Evolutionary conservation across 2,329 filamentous ascomycete species (phyloP).

Genomic region (Ophiostoma himal-ulmi): DNA sequence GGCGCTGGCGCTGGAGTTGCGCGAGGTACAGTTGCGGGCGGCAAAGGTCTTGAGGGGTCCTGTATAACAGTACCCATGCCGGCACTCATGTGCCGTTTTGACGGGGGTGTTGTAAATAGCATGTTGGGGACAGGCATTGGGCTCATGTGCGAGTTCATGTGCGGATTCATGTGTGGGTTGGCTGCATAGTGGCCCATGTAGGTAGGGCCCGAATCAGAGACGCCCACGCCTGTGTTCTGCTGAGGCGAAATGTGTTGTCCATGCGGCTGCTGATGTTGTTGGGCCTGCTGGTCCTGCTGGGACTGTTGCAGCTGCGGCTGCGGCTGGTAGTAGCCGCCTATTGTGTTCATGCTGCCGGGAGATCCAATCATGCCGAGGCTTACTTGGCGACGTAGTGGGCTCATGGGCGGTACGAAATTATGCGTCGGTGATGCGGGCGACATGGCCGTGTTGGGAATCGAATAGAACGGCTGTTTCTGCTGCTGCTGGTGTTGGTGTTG

Average conservation of each 20-base stretch:
- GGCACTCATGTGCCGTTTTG: background rate
- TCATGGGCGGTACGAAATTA: constrained; percentile 1
- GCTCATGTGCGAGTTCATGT: background rate
- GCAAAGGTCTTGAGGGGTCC: background rate
- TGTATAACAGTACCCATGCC: background rate
- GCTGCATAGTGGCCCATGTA: background rate
- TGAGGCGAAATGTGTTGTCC: background rate
- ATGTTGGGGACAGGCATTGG: background rate
- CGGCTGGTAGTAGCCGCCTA: background rate
- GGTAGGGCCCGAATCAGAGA: background rate
- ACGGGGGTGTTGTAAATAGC: background rate
- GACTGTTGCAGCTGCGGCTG: background rate
- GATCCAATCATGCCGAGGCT: background rate
- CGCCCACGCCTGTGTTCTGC: background rate
- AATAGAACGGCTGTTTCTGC: background rate
- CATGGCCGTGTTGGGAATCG: background rate
- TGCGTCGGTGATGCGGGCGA: background rate
- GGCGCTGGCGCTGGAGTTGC: background rate
- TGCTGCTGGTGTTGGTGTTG: background rate
- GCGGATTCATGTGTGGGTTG: background rate
- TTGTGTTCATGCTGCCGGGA: background rate
- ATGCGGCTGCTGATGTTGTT: background rate
- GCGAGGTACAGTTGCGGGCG: background rate
- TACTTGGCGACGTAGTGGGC: constrained; percentile 1
- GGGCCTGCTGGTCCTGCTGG: background rate